Base-by-base conservation (phyloP, 768 basidiomycete species). In the Russula foetens region DNA sequence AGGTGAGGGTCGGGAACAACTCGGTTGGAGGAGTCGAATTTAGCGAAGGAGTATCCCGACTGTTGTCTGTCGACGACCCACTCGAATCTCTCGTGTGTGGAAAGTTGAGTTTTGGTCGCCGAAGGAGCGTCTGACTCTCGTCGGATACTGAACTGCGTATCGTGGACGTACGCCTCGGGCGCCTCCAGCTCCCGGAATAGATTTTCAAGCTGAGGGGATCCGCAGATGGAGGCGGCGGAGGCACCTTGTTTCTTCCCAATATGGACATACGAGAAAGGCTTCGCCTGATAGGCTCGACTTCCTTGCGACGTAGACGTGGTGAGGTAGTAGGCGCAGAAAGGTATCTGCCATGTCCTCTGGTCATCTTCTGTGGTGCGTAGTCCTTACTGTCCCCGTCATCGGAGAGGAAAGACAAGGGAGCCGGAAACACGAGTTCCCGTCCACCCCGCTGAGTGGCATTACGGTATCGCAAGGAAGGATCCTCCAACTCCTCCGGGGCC, bases 361-460 rank as follows among this genome's bases (percentile, higher is more conserved):
- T n/a, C 23, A 45, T 29, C 28, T 14, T 23, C 28, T 17, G 45
- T 24, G 24, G n/a, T 1, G 39, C 28, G 26, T 56, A 59, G 41
- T 38, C 44, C 15, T 55, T 53, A 17, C 29, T 29, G 15, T 51
- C 61, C 4, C 21, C 44, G 9, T 65, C 58, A 24, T 31, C 28
- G 19, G 58, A 48, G 41, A 70, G 63, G 62, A 80, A 82, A 15
- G 84, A 84, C 5, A 92, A 75, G 0, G 90, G 90, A 7, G 86
- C 81, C 24, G 90, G 90, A 70, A 91, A 90, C 9, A 79, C 81
- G 58, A 92, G 78, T 63, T 88, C 83, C 48, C 84, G 75, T 41
- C 75, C 69, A 41, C 62, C 70, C 59, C 71, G 69, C 49, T 67
- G 52, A 5, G 59, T 52, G 48, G 66, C 14, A 65, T 57, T 26